These are phyloP conservation scores for Hericium alpestre DNA, from an alignment of 768 basidiomycete species.

Conservation along the genomic window DNA sequence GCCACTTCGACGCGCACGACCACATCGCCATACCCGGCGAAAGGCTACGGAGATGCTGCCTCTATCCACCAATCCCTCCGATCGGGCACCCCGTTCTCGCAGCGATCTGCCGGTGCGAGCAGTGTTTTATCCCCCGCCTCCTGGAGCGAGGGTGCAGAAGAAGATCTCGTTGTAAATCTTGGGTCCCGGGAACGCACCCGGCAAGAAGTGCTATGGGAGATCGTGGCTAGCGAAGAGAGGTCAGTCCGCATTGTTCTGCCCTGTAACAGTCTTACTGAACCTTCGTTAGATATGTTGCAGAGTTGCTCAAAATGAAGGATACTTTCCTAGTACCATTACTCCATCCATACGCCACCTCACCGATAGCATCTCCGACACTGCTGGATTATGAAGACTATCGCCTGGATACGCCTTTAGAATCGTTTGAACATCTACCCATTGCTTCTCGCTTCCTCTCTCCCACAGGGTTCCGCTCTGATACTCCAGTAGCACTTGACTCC, in stretches of 20 bases:
- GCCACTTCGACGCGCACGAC: conserved; percentile 53
- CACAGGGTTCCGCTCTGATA: conserved; percentile 33
- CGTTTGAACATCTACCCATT: conserved; percentile 71
- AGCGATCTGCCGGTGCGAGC: conserved; percentile 58
- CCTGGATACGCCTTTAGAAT: conserved; percentile 56
- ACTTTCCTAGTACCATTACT: conserved; percentile 86
- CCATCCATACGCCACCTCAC: conserved; percentile 66
- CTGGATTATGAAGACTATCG: conserved; percentile 65
- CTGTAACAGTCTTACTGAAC: conserved; percentile 9
- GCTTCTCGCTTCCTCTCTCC: conserved; percentile 88
- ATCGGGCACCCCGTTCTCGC: conserved; percentile 74
- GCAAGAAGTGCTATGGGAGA: conserved; percentile 95
- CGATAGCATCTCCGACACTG: conserved; percentile 45
- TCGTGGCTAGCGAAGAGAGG: conserved; percentile 93
- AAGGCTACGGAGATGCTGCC: conserved; percentile 31
- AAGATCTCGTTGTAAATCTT: conserved; percentile 85
- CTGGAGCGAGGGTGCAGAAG: conserved; percentile 93
- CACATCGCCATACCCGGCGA: conserved; percentile 50
- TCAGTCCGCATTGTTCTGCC: conserved; percentile 24
- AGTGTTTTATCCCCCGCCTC: conserved; percentile 69
- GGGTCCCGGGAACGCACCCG: conserved; percentile 91
- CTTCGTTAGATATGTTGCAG: conserved; percentile 72
- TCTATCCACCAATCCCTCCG: conserved; percentile 60
- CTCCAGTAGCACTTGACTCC: conserved; percentile 26
- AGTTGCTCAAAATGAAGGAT: conserved; percentile 85